Percentiles rank a stretch among this genome's conserved stretches.
Conservation (phyloP, 2,329 filamentous ascomycete species). For the Trichoderma koningiopsis region DNA sequence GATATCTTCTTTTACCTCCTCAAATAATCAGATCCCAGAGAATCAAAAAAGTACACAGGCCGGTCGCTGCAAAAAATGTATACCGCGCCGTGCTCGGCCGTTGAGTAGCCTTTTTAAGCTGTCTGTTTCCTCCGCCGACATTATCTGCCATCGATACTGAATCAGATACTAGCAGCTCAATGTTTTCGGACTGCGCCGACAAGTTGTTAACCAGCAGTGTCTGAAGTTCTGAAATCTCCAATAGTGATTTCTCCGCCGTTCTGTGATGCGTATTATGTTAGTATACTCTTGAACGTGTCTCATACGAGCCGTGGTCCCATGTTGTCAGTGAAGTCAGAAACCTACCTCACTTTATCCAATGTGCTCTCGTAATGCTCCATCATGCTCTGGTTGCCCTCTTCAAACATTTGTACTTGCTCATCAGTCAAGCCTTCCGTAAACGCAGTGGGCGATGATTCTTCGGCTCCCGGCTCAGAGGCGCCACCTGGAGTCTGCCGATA, state of each 20-base stretch:
- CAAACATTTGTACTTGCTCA: slow-evolving; percentile 91
- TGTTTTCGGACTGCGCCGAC: slow-evolving; percentile 81
- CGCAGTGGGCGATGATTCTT: slow-evolving; percentile 24
- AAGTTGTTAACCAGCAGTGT: slow-evolving; percentile 86
- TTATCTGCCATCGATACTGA: slow-evolving; percentile 82
- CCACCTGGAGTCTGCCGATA: not conserved
- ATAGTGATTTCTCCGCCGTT: slow-evolving; percentile 82
- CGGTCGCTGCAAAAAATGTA: slow-evolving; percentile 79
- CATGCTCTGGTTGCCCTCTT: slow-evolving; percentile 89
- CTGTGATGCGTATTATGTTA: slow-evolving; percentile 46
- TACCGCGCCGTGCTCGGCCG: slow-evolving; percentile 72
- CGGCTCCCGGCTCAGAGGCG: not conserved
- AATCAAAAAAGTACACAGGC: slow-evolving; percentile 72
- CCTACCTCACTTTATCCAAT: slow-evolving; percentile 90
- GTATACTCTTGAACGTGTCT: not conserved
- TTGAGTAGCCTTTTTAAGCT: slow-evolving; percentile 81
- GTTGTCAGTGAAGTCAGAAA: slow-evolving; percentile 35
- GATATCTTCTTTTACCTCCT: slow-evolving; percentile 12
- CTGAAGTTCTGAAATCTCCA: slow-evolving; percentile 92
- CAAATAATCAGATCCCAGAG: slow-evolving; percentile 73
- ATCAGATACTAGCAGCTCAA: slow-evolving; percentile 85
- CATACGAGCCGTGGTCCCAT: not conserved
- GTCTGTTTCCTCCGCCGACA: slow-evolving; percentile 83
- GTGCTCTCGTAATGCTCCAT: slow-evolving; percentile 91
- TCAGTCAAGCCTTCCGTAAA: slow-evolving; percentile 63